Percentiles rank a stretch among this genome's conserved stretches.
These are phyloP conservation scores for Tetrapyrgos nigripes DNA, from an alignment of 1,284 basidiomycete species.

Conservation along the genomic window DNA sequence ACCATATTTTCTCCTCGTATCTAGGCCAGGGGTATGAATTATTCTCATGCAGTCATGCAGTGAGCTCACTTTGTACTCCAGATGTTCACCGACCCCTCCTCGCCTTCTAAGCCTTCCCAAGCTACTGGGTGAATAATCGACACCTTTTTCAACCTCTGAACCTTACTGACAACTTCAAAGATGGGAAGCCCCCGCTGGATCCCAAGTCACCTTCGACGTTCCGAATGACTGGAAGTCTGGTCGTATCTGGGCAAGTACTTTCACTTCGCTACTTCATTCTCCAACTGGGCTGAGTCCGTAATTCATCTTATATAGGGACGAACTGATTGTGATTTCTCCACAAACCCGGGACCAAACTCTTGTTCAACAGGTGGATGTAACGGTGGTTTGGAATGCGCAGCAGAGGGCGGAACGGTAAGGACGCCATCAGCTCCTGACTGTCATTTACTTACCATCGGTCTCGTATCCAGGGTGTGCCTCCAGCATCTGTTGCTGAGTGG, in stretches of 20 bases:
- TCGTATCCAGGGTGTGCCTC: slow-evolving; percentile 45
- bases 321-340: slow-evolving; percentile 35
- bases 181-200: slow-evolving; percentile 35
- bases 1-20: background rate
- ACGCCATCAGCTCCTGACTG: background rate
- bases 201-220: slow-evolving; percentile 31
- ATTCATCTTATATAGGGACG: slow-evolving; percentile 41
- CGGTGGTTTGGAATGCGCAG: slow-evolving; percentile 52
- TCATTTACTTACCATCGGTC: background rate
- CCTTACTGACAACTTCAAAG: slow-evolving; percentile 12
- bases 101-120: slow-evolving; percentile 17
- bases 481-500: slow-evolving; percentile 52
- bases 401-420: slow-evolving; percentile 44
- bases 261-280: background rate
- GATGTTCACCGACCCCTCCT: slow-evolving; percentile 28
- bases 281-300: no score
- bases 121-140: slow-evolving; percentile 21
- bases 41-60: background rate
- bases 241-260: slow-evolving; percentile 35
- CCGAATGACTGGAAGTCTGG: slow-evolving; percentile 44
- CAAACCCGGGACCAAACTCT: slow-evolving; percentile 45
- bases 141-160: background rate
- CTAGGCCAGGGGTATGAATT: slow-evolving; percentile 14
- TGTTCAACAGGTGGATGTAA: slow-evolving; percentile 53
- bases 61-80: background rate